These are phyloP conservation scores for Penicillium sp. DNA, from an alignment of 2,329 filamentous ascomycete species.

Conservation along the genomic window DNA sequence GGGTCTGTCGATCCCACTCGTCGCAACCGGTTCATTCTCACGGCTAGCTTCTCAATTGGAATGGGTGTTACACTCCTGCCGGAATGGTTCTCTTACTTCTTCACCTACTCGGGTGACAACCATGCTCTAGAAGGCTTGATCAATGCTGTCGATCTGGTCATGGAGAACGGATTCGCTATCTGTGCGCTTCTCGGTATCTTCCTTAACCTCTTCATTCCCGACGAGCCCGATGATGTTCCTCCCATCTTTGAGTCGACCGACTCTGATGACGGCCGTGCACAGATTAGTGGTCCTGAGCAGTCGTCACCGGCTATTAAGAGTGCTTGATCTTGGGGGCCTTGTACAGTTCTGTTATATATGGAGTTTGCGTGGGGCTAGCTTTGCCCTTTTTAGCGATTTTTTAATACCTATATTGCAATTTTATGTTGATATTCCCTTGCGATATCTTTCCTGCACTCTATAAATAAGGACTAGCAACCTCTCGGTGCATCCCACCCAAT, in stretches of 20 bases:
- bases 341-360: not conserved
- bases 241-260: slow-evolving; percentile 27
- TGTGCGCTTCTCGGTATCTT: slow-evolving; percentile 71
- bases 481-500: no score
- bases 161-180: slow-evolving; percentile 63
- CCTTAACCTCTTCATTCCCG: slow-evolving; percentile 70
- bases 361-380: not conserved
- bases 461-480: no score
- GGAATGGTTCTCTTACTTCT: slow-evolving; percentile 50
- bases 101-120: slow-evolving; percentile 55
- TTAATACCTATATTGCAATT: not conserved
- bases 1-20: slow-evolving; percentile 62
- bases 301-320: slow-evolving; percentile 8
- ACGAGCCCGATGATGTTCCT: slow-evolving; percentile 70
- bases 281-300: slow-evolving; percentile 4
- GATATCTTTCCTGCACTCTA: not conserved
- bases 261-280: slow-evolving; percentile 20
- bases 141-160: slow-evolving; percentile 60
- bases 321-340: not conserved
- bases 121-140: slow-evolving; percentile 63
- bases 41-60: slow-evolving; percentile 60
- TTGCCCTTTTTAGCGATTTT: not conserved
- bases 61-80: slow-evolving; percentile 54
- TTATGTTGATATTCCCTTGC: not conserved
- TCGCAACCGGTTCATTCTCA: slow-evolving; percentile 66